Evolutionary conservation across 371 early-diverging fungal genomes (phyloP), one percentile per base, ranked within the genome.

Genomic region (Mortierella sp.): DNA sequence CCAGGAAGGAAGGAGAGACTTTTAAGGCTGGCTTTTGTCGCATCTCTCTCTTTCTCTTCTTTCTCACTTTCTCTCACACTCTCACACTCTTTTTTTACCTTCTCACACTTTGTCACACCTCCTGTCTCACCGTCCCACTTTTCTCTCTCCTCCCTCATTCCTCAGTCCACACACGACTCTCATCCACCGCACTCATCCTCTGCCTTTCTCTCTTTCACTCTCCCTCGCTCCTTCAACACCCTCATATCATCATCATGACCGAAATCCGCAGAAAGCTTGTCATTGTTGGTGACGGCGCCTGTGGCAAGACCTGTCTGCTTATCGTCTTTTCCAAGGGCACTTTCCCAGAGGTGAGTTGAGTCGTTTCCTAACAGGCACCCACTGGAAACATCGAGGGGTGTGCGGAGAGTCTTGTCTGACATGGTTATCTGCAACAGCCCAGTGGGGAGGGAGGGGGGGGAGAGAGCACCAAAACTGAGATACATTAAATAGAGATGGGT

Each of bases 271-370:
- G 94, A 68, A 98, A 98, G 84, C 89, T 98, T 66, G 98, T 98
- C 58, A 94, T 96, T 80, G 97, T 98, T 46, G 98, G 98, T 52
- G 98, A 98, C 80, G 98, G 97, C 87, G 96, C 96, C 55, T 96
- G 96, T 78, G 99, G 98, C 79, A 98, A 98, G 86, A 98, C 98
- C 23, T 95, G 95, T 82, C 85, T 98, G 73, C 89, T 98, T 74
- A 96, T 96, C 76, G 95, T 95, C 71, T 97, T 94, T 71, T 91
- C 94, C 64, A 94, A 90, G 84, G 95, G 94, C 51, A 89, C 87
- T 46, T 98, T 98, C 87, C 97, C 98, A 58, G 91, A 92, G 87
- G 95, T 93, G 83, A 61, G 82, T 46, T 19, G 34, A n/a, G n/a
- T n/a, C n/a, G n/a, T n/a, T n/a, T n/a, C n/a, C n/a, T n/a, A n/a